These are phyloP conservation scores for Phytophthora colocasiae DNA, from an alignment of 352 stramenopile genomes.

Conservation along the genomic window DNA sequence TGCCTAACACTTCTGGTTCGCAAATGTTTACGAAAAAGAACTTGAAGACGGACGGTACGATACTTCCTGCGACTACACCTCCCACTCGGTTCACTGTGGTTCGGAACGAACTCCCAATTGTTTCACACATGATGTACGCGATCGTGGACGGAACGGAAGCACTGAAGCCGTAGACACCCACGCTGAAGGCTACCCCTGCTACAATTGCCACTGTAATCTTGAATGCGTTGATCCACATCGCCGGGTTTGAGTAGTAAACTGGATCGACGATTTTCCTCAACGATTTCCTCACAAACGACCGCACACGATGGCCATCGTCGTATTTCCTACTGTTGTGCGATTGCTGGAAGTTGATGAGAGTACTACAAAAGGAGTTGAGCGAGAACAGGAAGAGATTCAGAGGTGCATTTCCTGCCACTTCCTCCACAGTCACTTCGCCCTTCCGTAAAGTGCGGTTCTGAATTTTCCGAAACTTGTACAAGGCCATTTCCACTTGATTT, in stretches of 20 bases:
- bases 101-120: constrained; percentile 81
- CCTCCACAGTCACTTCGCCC: constrained; percentile 63
- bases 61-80: constrained; percentile 81
- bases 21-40: constrained; percentile 87
- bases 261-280: constrained; percentile 30
- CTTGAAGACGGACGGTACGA: constrained; percentile 85
- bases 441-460: constrained; percentile 65
- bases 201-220: constrained; percentile 53
- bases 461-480: constrained; percentile 64
- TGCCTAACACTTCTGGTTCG: constrained; percentile 42
- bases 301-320: constrained; percentile 46
- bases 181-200: constrained; percentile 66
- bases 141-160: constrained; percentile 65
- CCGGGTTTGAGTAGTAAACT: constrained; percentile 10
- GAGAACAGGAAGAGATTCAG: constrained; percentile 87
- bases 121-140: constrained; percentile 83
- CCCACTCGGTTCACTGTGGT: constrained; percentile 86
- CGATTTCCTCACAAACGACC: constrained; percentile 57
- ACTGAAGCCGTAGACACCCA: constrained; percentile 83
- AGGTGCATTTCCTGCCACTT: constrained; percentile 84
- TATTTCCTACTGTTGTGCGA: constrained; percentile 33
- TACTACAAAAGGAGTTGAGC: constrained; percentile 85
- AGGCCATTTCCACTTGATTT: constrained; percentile 71
- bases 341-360: constrained; percentile 70
- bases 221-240: constrained; percentile 9